Base-by-base conservation (phyloP, 1,284 basidiomycete genomes). In the Cutaneotrichosporon daszewskae region DNA sequence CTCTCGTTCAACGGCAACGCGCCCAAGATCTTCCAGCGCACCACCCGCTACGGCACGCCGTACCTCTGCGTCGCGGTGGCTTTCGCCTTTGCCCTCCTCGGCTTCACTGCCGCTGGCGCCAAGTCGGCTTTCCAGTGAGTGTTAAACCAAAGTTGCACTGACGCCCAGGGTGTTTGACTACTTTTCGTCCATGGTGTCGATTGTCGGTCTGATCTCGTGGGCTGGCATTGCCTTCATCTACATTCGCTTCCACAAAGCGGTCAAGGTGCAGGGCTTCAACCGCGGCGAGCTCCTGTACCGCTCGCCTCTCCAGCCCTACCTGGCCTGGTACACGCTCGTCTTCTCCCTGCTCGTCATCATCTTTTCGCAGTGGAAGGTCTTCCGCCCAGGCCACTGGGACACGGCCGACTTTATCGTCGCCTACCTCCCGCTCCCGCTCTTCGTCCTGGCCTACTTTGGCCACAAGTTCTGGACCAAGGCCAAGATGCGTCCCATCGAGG, bases 171-270 rank as follows among this genome's bases (percentile, higher is more conserved):
- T 89, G 35, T 87, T 94, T 66, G 67, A 70, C 29, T 90, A 85
- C 81, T 82, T 90, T 55, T 64, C 80, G 34, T 85, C 82, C 71
- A 82, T 88, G 66, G 59, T 61, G 16, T 51, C 66, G n/a, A 52
- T 57, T 17, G 75, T 77, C 8, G 83, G 83, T 32, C 68, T 84
- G 8, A 49, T 65, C 46, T 61, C 85, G 12, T 94, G 89, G 89
- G 83, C 85, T 60, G 85, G 83, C 50, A 92, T 92, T 59, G 76
- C 75, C 31, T 55, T 87, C 40, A 85, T 83, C 11, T 91, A 91
- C 67, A 66, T 87, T 43, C 81, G 85, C 33, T 92, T 92, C 75
- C 75, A 87, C 64, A 62, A 72, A 5, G 90, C 87, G 29, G 64
- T 84, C 65, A 82, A 83, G 62, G 80, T 69, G 2, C 89, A 92